Base-by-base conservation (phyloP, 2,329 filamentous ascomycete genomes). In the Chalaropsis thielavioides region DNA sequence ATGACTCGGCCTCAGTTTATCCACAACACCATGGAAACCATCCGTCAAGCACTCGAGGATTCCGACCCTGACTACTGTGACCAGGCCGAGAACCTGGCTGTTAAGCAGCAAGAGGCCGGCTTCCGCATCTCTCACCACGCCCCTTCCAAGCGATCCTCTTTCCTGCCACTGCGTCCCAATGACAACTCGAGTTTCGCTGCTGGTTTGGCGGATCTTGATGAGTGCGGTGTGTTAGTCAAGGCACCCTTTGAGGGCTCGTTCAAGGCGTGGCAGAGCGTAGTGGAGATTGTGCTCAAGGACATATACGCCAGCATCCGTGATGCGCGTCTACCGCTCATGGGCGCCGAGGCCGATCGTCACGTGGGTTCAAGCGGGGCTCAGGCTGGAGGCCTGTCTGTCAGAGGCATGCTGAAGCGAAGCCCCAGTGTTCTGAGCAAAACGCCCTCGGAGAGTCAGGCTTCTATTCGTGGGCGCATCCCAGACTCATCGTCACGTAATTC, bases 1-100 rank as follows among this genome's bases (percentile, higher is more conserved):
- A 99, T 99, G 94, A 97, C 92, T 1, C 85, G 89, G 65, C 87
- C 82, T 68, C 92, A 97, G 72, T 99, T 97, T 72, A 83, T 99
- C 72, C 95, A 95, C 75, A 99, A 99, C 72, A 96, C 94, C 3
- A 86, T 97, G 80, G 88, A 89, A 0, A 96, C 92, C 0, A 89
- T 99, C 68, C 84, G 83, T 66, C 85, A 90, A 61, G 86, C 89
- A 13, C 81, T 91, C 10, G 78, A 81, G 46, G 90, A 95, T 70
- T 84, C 86, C n/a, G 83, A 80, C 0, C 84, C 88, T 1, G 82
- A 85, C 67, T 81, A 81, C 1, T 87, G 88, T 68, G 81, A 86
- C 41, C 71, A 70, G 15, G 46, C 38, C 3, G 66, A 67, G 1
- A 58, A 59, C 7, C 60, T 65, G 24, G 43, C 61, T n/a, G 54